Base-by-base conservation (phyloP, 1,284 basidiomycete genomes). In the Naganishia albida region DNA sequence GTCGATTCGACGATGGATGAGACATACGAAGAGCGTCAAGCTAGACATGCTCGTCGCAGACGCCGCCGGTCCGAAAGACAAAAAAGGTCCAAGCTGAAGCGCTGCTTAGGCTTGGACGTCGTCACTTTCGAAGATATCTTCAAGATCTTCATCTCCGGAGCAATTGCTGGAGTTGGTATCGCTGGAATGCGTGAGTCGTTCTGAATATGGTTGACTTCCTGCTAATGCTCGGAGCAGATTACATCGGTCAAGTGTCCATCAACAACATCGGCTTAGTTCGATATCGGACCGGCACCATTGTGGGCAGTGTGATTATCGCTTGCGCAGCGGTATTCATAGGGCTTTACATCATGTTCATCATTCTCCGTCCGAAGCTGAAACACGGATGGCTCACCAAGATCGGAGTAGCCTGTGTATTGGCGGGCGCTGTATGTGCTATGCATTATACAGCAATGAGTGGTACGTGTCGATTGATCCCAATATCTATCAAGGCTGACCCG, bases 301-400 rank as follows among this genome's bases (percentile, higher is more conserved):
- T 81, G 30, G 75, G 76, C 2, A 80, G 78, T 3, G 75, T 81
- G 56, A 66, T 81, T 56, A 80, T 81, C 55, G 80, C 81, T 28
- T 78, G 75, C 54, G 71, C 72, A 15, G 79, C 80, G 13, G 79
- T 81, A 23, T 71, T 77, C 59, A 71, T 77, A 38, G 81, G 77
- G 3, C 76, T 82, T 0, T 82, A 80, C 70, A 79, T 81, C 71
- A 78, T 82, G 74, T 82, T 82, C 70, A 77, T 81, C 72, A 78
- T 81, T 70, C 75, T 81, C 46, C 75, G 80, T 25, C 81, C 80
- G 1, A 80, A 81, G 68, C 75, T 81, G 65, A 75, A 80, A 69
- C 80, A 82, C 66, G 77, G 74, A 7, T 79, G 77, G 76, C 60
- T 73, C 42, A 78, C 79, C 65, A 81, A 80, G 57, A 68, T 77